Evolutionary conservation across 1,284 basidiomycete genomes (phyloP).

Genomic region (Apiotrichum sp.): DNA sequence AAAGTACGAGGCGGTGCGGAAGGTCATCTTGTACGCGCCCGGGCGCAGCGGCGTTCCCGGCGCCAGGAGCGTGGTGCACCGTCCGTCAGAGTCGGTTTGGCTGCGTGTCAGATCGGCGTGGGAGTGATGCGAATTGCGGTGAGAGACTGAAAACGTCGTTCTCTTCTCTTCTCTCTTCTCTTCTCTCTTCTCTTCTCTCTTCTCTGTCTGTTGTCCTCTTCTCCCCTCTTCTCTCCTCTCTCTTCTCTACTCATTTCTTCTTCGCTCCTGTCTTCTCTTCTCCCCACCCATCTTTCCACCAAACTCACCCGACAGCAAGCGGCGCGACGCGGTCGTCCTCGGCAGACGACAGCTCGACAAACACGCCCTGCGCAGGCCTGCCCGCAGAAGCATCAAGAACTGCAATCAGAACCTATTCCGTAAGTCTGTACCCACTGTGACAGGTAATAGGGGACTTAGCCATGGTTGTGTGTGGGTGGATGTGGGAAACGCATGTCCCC

Average conservation of each 20-base stretch:
- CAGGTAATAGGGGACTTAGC: conserved; percentile 75
- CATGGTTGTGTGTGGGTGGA: conserved; percentile 26
- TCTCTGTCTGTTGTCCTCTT: too few species aligned
- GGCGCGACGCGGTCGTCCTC: conserved; percentile 47
- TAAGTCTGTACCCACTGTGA: conserved; percentile 56
- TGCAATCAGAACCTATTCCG: conserved; percentile 34
- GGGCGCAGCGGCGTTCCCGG: conserved; percentile 54
- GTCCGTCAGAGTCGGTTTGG: conserved; percentile 71
- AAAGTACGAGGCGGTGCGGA: conserved; percentile 79
- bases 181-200: too few species aligned
- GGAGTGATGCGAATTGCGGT: too few species aligned
- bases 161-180: too few species aligned
- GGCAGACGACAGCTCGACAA: conserved; percentile 3
- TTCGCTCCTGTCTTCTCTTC: too few species aligned
- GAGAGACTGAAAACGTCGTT: too few species aligned
- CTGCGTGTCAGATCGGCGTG: too few species aligned
- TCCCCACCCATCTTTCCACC: too few species aligned
- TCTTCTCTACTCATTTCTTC: too few species aligned
- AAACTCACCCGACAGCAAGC: conserved; percentile 59
- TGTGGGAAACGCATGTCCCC: too few species aligned
- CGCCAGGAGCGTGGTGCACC: conserved; percentile 65
- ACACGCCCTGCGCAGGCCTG: conserved; percentile 56
- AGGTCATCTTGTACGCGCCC: conserved; percentile 74
- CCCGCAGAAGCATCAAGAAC: conserved; percentile 80
- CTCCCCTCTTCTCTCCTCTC: too few species aligned